Percentiles rank a stretch among this genome's conserved stretches.
These are phyloP conservation scores for Trichoderma endophyticum DNA, from an alignment of 2,329 filamentous ascomycete genomes.

Conservation along the genomic window DNA sequence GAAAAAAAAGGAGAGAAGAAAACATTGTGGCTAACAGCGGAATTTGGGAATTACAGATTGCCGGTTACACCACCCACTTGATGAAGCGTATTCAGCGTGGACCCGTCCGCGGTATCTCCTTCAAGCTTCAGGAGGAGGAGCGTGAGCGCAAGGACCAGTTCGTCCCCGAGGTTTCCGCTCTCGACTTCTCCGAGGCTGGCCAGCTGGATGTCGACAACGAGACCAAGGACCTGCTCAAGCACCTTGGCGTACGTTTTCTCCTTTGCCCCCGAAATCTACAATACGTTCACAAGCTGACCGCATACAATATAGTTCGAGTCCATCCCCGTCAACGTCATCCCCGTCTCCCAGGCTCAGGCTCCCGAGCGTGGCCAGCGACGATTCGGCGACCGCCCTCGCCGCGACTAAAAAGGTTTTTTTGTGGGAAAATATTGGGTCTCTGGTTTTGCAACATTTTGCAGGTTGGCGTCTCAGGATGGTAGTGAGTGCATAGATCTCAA, in stretches of 20 bases:
- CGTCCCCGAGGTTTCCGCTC: constrained; percentile 96
- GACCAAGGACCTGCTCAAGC: constrained; percentile 99
- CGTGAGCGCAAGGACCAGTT: constrained; percentile 99
- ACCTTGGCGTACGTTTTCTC: constrained; percentile 79
- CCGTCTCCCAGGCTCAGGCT: constrained; percentile 83
- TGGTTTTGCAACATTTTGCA: constrained; percentile 45
- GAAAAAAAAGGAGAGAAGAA: not conserved
- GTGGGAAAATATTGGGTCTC: constrained; percentile 37
- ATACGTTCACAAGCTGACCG: not conserved
- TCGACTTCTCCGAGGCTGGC: constrained; percentile 95
- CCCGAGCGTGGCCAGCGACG: constrained; percentile 75
- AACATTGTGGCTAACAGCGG: not conserved
- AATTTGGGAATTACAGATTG: constrained; percentile 59
- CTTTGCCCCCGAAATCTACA: not conserved
- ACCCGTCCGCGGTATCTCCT: constrained; percentile 99
- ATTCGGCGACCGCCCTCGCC: constrained; percentile 62
- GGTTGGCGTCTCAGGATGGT: constrained; percentile 56
- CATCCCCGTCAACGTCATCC: constrained; percentile 93
- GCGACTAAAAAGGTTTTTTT: constrained; percentile 36
- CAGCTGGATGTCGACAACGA: constrained; percentile 93
- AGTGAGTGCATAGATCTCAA: constrained; percentile 57
- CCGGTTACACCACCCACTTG: constrained; percentile 95
- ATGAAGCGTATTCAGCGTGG: constrained; percentile 99
- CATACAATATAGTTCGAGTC: constrained; percentile 74
- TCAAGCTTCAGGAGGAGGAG: constrained; percentile 99